Evolutionary conservation across 169 alveolate species (phyloP).

Genomic region (Theileria parva): DNA sequence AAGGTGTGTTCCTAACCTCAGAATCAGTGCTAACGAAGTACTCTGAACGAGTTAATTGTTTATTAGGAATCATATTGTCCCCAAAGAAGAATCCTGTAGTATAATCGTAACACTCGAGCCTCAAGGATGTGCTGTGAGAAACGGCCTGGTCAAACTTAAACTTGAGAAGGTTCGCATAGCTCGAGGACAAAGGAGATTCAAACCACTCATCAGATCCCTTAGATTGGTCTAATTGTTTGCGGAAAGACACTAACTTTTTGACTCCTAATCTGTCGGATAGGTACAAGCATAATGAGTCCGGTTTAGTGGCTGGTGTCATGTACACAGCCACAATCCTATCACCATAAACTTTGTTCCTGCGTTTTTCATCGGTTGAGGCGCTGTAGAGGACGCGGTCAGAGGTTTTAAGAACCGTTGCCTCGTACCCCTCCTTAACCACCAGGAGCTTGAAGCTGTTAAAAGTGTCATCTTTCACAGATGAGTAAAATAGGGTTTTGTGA

Average conservation of each 20-base stretch:
- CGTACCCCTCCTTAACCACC: slow-evolving; percentile 2
- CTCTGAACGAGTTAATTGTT: neutral
- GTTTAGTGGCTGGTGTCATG: neutral
- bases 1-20: neutral
- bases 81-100: neutral
- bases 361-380: neutral
- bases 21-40: slow-evolving; percentile 12
- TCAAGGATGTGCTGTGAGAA: neutral
- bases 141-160: neutral
- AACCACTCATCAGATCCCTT: neutral
- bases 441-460: neutral
- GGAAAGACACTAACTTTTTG: neutral
- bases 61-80: neutral
- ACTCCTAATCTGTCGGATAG: neutral
- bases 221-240: neutral
- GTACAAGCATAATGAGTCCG: slow-evolving; percentile 10
- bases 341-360: neutral
- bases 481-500: neutral
- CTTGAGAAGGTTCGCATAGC: neutral
- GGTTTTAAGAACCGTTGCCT: neutral
- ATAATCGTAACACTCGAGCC: slow-evolving; percentile 1
- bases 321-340: neutral
- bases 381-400: neutral
- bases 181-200: neutral
- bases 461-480: neutral